Evolutionary conservation across 2,329 filamentous ascomycete genomes (phyloP).

Genomic region (Scedosporium boydii): DNA sequence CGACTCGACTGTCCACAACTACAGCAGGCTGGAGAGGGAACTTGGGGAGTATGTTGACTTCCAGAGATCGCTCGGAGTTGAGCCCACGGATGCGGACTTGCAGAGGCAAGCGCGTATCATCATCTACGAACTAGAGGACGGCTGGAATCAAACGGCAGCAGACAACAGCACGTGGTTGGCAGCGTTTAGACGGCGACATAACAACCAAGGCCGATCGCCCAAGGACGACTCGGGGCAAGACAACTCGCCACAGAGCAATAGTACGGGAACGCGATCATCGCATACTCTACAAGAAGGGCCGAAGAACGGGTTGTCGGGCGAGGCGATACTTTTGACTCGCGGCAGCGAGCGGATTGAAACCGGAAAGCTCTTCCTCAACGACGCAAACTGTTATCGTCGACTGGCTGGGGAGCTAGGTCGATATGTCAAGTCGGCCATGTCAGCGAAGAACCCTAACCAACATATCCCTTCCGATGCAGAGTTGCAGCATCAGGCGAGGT

Average conservation of each 20-base stretch:
- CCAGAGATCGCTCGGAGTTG: conserved; percentile 33
- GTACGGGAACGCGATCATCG: neutral
- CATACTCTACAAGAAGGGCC: neutral
- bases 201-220: conserved; percentile 7
- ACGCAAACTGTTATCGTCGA: conserved; percentile 51
- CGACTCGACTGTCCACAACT: conserved; percentile 51
- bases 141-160: conserved; percentile 54
- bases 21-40: conserved; percentile 45
- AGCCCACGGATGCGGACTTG: conserved; percentile 43
- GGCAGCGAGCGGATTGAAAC: neutral
- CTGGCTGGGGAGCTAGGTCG: conserved; percentile 43
- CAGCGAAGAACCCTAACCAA: conserved; percentile 48
- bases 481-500: conserved; percentile 53
- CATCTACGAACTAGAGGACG: conserved; percentile 52
- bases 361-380: conserved; percentile 39
- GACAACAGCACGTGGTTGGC: conserved; percentile 46
- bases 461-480: conserved; percentile 53
- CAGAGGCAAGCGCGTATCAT: conserved; percentile 50
- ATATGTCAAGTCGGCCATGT: conserved; percentile 44
- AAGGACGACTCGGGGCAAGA: conserved; percentile 5
- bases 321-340: neutral
- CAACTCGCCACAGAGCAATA: neutral
- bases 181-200: conserved; percentile 40
- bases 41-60: conserved; percentile 40
- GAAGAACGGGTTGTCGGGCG: neutral